Base-by-base conservation (phyloP, 179 eudicot genomes). In the Gypsophila paniculata region DNA sequence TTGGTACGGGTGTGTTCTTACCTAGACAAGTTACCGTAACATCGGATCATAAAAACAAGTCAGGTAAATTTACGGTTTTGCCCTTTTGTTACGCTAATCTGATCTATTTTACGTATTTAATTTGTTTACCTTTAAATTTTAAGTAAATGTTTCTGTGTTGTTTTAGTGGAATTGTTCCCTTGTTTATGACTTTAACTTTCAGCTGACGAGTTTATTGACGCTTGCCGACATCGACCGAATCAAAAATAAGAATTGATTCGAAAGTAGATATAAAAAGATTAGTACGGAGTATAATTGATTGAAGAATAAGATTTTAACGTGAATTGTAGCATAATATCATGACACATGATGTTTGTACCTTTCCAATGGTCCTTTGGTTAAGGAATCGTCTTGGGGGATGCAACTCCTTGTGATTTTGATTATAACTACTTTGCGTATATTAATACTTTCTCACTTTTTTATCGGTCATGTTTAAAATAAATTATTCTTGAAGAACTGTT, bases 1-100 rank as follows among this genome's bases (percentile, higher is more conserved):
- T 36, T 25, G 78, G 81, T 23, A 78, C 82, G 1, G 71, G 71
- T 1, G 71, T 68, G 39, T 68, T 68, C 5, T 51, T 68, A 26
- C 71, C 71, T 17, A 26, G 59, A 39, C 59, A 22, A 26, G 18
- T 68, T 26, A 14, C 42, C 10, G 9, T 22, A 5, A 19, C 71
- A 4, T 18, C 69, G 4, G 54, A 21, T 17, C 32, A 29, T 34
- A 23, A 25, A 68, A 68, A 68, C 25, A 68, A 68, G 34, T 49
- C 71, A 68, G 71, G 71, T 68, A 46, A 8, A 49, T 15, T 67
- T 65, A 10, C 10, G 1, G n/a, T 14, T 42, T 65, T 22, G 1
- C 26, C 32, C 22, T 62, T 18, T 22, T 10, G 12, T n/a, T n/a
- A n/a, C n/a, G n/a, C n/a, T n/a, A n/a, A n/a, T n/a, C n/a, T n/a